A percentile compares a stretch with the other conserved stretches of the same genome.
Conservation (phyloP, 208 protist genomes). For the Acanthamoeba lenticulata region DNA sequence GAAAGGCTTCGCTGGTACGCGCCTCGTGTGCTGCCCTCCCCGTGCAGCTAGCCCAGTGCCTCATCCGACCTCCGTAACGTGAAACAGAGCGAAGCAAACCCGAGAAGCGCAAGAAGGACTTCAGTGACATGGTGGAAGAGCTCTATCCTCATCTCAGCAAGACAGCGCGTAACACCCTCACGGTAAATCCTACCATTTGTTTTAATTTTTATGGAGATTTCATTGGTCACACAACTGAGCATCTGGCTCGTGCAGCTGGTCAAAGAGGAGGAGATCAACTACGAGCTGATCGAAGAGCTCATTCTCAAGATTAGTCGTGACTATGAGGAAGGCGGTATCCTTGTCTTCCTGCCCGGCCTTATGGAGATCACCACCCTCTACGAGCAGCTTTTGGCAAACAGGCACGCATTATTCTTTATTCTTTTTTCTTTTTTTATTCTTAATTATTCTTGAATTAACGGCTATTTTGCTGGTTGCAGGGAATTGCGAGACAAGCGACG, state of each 20-base stretch:
- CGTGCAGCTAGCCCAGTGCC: background rate
- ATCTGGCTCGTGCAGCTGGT: slow-evolving; percentile 70
- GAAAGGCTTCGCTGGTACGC: slow-evolving; percentile 85
- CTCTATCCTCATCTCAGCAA: slow-evolving; percentile 33
- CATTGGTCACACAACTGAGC: background rate
- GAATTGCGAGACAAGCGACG: slow-evolving; percentile 81
- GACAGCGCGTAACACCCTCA: slow-evolving; percentile 82
- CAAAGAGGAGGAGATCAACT: slow-evolving; percentile 94
- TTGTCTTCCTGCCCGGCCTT: slow-evolving; percentile 97
- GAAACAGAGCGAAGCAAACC: slow-evolving; percentile 67
- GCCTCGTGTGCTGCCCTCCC: slow-evolving; percentile 61
- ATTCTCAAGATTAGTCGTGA: slow-evolving; percentile 90
- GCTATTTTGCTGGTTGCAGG: background rate
- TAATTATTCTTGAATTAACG: too few species aligned
- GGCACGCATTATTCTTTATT: background rate
- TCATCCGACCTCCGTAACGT: background rate
- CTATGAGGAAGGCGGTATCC: slow-evolving; percentile 86
- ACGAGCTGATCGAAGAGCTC: slow-evolving; percentile 93
- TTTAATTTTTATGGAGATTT: background rate
- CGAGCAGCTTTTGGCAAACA: slow-evolving; percentile 85
- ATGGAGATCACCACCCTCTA: slow-evolving; percentile 93
- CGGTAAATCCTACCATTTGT: slow-evolving; percentile 59
- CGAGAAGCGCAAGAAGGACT: slow-evolving; percentile 2
- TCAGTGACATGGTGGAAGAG: slow-evolving; percentile 78
- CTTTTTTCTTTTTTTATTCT: too few species aligned